Base-by-base conservation (phyloP, 495 filamentous ascomycete genomes). In the Hyphodiscus hymeniophilus region DNA sequence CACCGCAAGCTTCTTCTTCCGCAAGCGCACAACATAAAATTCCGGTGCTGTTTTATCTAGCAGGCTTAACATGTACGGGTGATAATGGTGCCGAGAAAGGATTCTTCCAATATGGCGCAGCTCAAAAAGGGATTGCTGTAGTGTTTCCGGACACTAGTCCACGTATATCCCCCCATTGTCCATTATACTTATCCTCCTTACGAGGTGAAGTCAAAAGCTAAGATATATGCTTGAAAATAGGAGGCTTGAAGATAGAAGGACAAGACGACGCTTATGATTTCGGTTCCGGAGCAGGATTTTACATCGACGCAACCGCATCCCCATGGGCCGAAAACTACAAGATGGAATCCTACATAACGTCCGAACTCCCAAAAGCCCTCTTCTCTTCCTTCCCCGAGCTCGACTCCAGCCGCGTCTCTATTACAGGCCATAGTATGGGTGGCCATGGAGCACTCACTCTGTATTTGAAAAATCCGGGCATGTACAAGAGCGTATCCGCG, bases 61-160 rank as follows among this genome's bases (percentile, higher is more conserved):
- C 91, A 13, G 92, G 92, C 22, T 69, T 98, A 31, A 97, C 94
- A 49, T 98, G 92, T 71, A 90, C 90, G 0, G 89, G 85, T 13
- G 89, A 97, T 52, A 98, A 98, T 70, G 89, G 89, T 65, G 77
- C 89, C 26, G 94, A 98, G 64, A 98, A 97, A 66, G 87, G 91
- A 54, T 95, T 95, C 72, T 86, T 98, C 68, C 90, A 97, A 63
- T 77, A 84, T 54, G 73, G 70, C 39, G 92, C 92, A 11, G 74
- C 79, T 48, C 70, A 81, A 54, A 79, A 79, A 56, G 84, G 85
- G 33, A 86, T 98, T 59, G 92, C 92, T 0, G 62, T 98, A 45
- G 74, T 96, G 11, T 97, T 89, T 64, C 92, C 92, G 0, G 92
- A 98, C 70, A 98, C 92, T 12, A 92, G 86, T 30, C 92, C 92